Evolutionary conservation across 495 filamentous ascomycete species (phyloP), one percentile per base, ranked within the genome.

Genomic region (Aspergillus homomorphus): DNA sequence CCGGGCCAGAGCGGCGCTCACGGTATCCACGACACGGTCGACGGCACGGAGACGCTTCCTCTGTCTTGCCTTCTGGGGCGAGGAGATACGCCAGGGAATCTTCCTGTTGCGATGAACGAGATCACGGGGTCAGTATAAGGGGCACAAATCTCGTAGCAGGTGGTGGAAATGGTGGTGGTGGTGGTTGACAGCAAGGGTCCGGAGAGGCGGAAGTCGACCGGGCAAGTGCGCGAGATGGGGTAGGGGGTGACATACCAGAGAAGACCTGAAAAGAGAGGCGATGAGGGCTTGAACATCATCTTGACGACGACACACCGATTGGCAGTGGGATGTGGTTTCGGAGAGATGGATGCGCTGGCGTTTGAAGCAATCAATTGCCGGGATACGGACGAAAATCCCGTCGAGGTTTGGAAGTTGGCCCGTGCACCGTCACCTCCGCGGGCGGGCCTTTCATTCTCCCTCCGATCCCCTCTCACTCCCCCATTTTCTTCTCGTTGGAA

Each of bases 41-140:
- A 98, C 93, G 55, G 84, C 83, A 56, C 87, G 87, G 46, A 98
- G 80, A 21, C 94, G 90, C 71, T 88, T 82, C 56, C 94, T 87
- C 58, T 97, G 94, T 28, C 94, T 89, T 59, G 83, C 83, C 73
- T 98, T 98, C 70, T 97, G 94, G 64, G 86, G 87, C 55, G 79
- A 73, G 44, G 94, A 98, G 67, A 98, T 87, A 50, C 95, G 89
- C 91, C 91, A 98, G 57, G 94, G 95, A 71, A 88, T 92, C 87
- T 98, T 98, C 94, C 94, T 97, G 62, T 64, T 57, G 9, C 33
- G 24, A 23, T 0, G 26, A 20, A 21, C 16, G n/a, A 20, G 45
- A 23, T 38, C 50, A 54, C n/a, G n/a, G n/a, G n/a, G n/a, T n/a
- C n/a, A n/a, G n/a, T n/a, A n/a, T n/a, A n/a, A n/a, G n/a, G n/a